Conservation (phyloP, 257 asterid genomes). For the Fraxinus excelsior region DNA sequence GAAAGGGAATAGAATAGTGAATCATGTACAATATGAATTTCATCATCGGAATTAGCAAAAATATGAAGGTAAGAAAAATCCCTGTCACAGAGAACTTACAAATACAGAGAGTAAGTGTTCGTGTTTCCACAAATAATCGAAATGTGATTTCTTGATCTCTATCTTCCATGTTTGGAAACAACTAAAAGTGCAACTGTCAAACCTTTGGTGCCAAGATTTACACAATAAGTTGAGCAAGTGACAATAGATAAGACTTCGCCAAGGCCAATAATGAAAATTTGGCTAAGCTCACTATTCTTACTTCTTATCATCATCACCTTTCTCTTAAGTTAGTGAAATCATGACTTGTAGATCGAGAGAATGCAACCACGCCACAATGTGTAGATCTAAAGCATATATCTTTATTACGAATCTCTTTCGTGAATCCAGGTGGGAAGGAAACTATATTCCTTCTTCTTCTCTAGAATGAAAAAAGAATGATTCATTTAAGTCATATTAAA, state of each 20-base stretch:
- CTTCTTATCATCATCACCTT: too few species aligned
- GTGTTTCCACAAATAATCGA: background rate
- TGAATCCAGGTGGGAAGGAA: background rate
- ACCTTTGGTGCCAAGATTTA: too few species aligned
- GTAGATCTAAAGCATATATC: constrained; percentile 9
- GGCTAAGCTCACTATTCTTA: too few species aligned
- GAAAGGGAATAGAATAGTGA: background rate
- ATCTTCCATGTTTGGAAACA: background rate
- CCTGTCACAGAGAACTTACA: background rate
- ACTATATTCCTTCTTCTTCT: background rate
- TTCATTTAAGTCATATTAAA: background rate
- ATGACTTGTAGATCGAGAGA: background rate
- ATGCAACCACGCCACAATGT: background rate
- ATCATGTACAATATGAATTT: background rate
- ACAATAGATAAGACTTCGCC: too few species aligned
- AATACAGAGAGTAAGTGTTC: too few species aligned
- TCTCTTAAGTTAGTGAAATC: background rate
- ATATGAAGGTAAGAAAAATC: background rate
- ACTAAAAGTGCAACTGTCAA: background rate
- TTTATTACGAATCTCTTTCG: background rate
- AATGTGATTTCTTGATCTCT: background rate
- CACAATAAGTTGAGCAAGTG: too few species aligned
- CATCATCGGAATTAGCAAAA: background rate
- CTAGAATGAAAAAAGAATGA: background rate
- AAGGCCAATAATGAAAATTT: too few species aligned